Evolutionary conservation across 768 basidiomycete genomes (phyloP), one percentile per base, ranked within the genome.

Genomic region (Kwoniella heveanensis): DNA sequence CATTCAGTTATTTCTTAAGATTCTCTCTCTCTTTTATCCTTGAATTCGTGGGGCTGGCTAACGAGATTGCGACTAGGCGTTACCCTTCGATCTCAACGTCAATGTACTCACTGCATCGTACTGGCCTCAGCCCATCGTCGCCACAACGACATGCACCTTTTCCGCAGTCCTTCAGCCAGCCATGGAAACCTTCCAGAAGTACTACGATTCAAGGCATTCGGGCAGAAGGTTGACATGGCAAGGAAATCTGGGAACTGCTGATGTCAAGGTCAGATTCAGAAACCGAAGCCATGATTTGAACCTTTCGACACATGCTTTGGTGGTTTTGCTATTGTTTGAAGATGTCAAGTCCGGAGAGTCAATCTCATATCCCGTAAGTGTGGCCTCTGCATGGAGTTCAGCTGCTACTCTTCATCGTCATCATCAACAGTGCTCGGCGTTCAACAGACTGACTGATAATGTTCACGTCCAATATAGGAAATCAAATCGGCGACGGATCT

Each of bases 21-120:
- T n/a, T n/a, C n/a, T n/a, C n/a, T n/a, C n/a, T n/a, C n/a, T 32
- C 13, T 32, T 32, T 32, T 32, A 32, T 32, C n/a, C n/a, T n/a
- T n/a, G n/a, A n/a, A n/a, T n/a, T n/a, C n/a, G n/a, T n/a, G n/a
- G n/a, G n/a, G 32, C 13, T 32, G 32, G 32, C 32, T 32, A 13
- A 32, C 13, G 32, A 32, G 13, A 51, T 26, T 29, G 5, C 54
- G n/a, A 19, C 15, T 70, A 96, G 92, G 78, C 86, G 9, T 88
- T 88, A 2, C 83, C 85, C 2, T 84, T 94, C 68, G 91, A 95
- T 44, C 84, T 97, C 37, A 87, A 85, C 0, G 92, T 97, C 46
- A 93, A 84, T 5, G 89, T 99, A 53, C 92, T 97, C 86, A 98
- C 96, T 0, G 90, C 94, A 1, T 95, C 93, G 2, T 91, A 90